Conservation (phyloP, 1,284 basidiomycete species). For the Gymnopus androsaceus region DNA sequence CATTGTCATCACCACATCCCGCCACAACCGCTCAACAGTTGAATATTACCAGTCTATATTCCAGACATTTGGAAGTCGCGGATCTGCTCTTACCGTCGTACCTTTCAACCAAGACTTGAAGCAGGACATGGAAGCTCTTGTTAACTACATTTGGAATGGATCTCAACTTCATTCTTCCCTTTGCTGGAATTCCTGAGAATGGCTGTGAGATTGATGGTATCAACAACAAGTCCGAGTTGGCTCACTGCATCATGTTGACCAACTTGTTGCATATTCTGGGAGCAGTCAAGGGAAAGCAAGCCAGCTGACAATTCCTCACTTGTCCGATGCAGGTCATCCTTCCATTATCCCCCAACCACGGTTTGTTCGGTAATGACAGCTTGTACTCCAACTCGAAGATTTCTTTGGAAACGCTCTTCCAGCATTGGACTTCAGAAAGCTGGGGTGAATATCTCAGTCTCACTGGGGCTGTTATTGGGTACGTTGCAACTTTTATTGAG, state of each 20-base stretch:
- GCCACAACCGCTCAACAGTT: conserved; percentile 91
- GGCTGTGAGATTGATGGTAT: conserved; percentile 96
- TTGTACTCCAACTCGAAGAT: conserved; percentile 99
- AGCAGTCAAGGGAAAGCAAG: conserved; percentile 97
- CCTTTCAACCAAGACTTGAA: conserved; percentile 99
- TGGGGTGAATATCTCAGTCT: conserved; percentile 99
- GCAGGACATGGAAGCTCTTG: conserved; percentile 95
- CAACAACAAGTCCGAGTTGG: conserved; percentile 96
- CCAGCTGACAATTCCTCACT: conserved; percentile 93
- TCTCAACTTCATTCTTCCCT: conserved; percentile 97
- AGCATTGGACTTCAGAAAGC: conserved; percentile 96
- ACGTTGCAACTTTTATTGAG: conserved; percentile 30
- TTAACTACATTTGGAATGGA: conserved; percentile 97
- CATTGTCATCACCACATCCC: conserved; percentile 95
- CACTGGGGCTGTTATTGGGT: conserved; percentile 97
- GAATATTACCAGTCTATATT: conserved; percentile 99
- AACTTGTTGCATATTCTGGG: conserved; percentile 95
- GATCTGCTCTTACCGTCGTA: conserved; percentile 94
- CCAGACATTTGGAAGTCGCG: conserved; percentile 93
- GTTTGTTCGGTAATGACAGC: conserved; percentile 96
- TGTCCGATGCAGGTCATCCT: conserved; percentile 98
- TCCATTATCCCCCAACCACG: conserved; percentile 97
- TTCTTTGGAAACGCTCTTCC: conserved; percentile 95
- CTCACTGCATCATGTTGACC: conserved; percentile 95
- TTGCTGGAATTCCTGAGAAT: conserved; percentile 98